These are phyloP conservation scores for Whalleya microplaca DNA, from an alignment of 2,329 filamentous ascomycete species.

Conservation along the genomic window DNA sequence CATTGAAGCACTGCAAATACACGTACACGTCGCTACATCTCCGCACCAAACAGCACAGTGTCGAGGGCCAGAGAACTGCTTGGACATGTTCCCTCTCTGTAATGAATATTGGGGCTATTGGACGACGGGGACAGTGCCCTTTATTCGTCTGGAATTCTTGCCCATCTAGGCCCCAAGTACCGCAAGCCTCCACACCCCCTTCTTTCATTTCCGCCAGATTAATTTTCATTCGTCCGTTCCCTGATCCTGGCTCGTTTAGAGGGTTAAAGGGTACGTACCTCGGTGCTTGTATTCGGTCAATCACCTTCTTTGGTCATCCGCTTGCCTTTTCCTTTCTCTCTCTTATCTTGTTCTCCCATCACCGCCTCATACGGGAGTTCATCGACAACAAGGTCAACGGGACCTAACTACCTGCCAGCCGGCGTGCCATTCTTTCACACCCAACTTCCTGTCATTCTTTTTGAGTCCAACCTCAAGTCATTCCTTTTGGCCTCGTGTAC, in stretches of 20 bases:
- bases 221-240: slow-evolving; percentile 37
- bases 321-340: slow-evolving; percentile 32
- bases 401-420: slow-evolving; percentile 55
- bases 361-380: slow-evolving; percentile 35
- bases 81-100: slow-evolving; percentile 5
- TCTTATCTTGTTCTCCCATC: slow-evolving; percentile 34
- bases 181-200: slow-evolving; percentile 35
- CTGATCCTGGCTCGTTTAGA: slow-evolving; percentile 20
- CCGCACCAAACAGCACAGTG: slow-evolving; percentile 15
- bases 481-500: slow-evolving; percentile 29
- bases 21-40: too few species aligned
- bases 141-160: slow-evolving; percentile 19
- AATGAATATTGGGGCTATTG: slow-evolving; percentile 20
- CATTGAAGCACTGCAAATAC: too few species aligned
- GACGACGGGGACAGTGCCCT: slow-evolving; percentile 26
- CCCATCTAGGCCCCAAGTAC: slow-evolving; percentile 14
- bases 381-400: slow-evolving; percentile 41
- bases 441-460: slow-evolving; percentile 47
- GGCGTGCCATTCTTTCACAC: slow-evolving; percentile 60
- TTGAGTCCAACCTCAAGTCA: slow-evolving; percentile 35
- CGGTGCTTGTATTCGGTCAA: slow-evolving; percentile 25
- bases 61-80: slow-evolving; percentile 8
- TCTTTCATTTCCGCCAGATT: slow-evolving; percentile 40
- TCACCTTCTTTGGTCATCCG: slow-evolving; percentile 29
- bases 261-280: slow-evolving; percentile 15